Evolutionary conservation across 805 yeast species (phyloP).

Genomic region (Huiozyma sinensis): DNA sequence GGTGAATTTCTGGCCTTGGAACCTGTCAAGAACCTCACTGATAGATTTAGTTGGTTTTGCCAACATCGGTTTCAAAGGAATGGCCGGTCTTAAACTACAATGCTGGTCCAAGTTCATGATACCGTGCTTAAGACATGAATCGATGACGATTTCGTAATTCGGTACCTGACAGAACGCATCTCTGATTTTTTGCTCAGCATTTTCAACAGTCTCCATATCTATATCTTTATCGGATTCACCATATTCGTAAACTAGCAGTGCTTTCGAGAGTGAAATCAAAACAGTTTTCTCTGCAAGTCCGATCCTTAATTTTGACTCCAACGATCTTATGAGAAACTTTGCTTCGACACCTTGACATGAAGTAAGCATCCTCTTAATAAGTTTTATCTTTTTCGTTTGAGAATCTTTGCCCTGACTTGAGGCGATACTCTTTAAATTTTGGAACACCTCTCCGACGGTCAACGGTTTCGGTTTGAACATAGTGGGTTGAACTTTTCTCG

Average conservation of each 20-base stretch:
- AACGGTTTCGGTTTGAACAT: slow-evolving; percentile 88
- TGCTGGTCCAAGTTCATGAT: slow-evolving; percentile 52
- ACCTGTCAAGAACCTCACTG: slow-evolving; percentile 82
- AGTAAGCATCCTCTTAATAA: slow-evolving; percentile 75
- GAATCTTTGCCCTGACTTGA: slow-evolving; percentile 68
- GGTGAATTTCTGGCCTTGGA: slow-evolving; percentile 75
- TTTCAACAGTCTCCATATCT: slow-evolving; percentile 36
- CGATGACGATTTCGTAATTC: slow-evolving; percentile 72
- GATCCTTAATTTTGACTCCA: slow-evolving; percentile 88
- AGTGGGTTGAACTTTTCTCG: slow-evolving; percentile 76
- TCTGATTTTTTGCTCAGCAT: slow-evolving; percentile 69
- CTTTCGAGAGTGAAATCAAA: slow-evolving; percentile 71
- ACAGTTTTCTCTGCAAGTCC: slow-evolving; percentile 93
- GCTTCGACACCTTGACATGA: slow-evolving; percentile 84
- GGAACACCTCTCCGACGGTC: slow-evolving; percentile 63
- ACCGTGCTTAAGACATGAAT: slow-evolving; percentile 56
- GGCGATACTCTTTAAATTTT: slow-evolving; percentile 67
- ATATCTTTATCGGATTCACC: slow-evolving; percentile 23
- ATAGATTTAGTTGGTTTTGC: slow-evolving; percentile 95
- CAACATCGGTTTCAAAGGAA: slow-evolving; percentile 94
- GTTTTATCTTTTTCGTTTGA: slow-evolving; percentile 63
- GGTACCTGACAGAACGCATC: slow-evolving; percentile 88
- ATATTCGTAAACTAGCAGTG: slow-evolving; percentile 56
- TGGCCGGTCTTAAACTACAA: slow-evolving; percentile 76
- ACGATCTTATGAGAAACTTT: slow-evolving; percentile 75